phyloP scores from a whole-genome alignment of 2,329 filamentous ascomycete genomes.

The Xylaria sp. region DNA sequence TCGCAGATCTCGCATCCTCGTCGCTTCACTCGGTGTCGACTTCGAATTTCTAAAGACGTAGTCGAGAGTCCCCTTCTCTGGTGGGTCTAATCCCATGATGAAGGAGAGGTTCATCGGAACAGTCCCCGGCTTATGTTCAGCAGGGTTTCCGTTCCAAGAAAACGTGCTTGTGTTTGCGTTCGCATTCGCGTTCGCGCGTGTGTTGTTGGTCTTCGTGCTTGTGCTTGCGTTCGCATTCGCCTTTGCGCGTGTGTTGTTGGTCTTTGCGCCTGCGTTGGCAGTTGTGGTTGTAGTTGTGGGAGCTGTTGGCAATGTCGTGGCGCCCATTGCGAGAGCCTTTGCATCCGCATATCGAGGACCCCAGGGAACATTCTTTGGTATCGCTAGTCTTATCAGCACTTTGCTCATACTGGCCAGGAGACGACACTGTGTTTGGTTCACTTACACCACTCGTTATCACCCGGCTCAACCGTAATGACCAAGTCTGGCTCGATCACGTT shows the following conservation, averaged over 20 bases:
- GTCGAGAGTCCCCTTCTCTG: neutral
- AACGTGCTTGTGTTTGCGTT: neutral
- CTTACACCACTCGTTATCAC: conserved; percentile 27
- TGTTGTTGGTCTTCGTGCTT: too few species aligned
- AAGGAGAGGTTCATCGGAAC: too few species aligned
- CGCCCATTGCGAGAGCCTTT: neutral
- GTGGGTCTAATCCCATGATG: neutral
- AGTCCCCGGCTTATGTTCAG: too few species aligned
- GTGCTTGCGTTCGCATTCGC: too few species aligned
- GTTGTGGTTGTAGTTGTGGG: too few species aligned
- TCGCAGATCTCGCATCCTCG: conserved; percentile 22
- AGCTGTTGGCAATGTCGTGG: neutral
- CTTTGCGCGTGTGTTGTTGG: too few species aligned
- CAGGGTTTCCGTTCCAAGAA: neutral
- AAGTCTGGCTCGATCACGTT: conserved; percentile 25
- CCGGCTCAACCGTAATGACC: conserved; percentile 11
- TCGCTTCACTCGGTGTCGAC: conserved; percentile 12
- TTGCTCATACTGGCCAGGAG: neutral
- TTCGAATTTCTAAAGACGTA: conserved; percentile 15
- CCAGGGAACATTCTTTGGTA: conserved; percentile 12
- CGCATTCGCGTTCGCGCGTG: too few species aligned
- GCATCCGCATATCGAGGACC: conserved; percentile 19
- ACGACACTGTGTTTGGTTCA: neutral
- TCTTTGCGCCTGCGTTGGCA: too few species aligned
- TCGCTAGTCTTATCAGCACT: conserved; percentile 7